Evolutionary conservation across 768 basidiomycete genomes (phyloP).

Genomic region (Boletus rufocinnamomeus): DNA sequence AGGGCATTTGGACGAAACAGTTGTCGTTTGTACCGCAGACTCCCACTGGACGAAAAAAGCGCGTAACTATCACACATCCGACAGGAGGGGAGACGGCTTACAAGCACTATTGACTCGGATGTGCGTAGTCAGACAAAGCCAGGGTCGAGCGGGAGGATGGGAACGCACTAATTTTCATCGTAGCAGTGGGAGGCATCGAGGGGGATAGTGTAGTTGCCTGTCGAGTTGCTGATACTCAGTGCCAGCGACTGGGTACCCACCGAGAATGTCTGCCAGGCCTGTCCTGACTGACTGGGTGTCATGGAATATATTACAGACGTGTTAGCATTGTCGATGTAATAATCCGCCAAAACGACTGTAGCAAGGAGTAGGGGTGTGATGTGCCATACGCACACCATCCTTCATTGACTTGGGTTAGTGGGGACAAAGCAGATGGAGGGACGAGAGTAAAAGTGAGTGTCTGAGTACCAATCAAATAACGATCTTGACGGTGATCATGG

Average conservation of each 20-base stretch:
- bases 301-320: constrained; percentile 22
- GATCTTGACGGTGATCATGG: not conserved
- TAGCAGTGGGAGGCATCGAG: constrained; percentile 26
- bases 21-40: constrained; percentile 15
- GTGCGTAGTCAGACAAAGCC: not conserved
- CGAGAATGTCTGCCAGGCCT: constrained; percentile 15
- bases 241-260: not conserved
- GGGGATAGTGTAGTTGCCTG: constrained; percentile 19
- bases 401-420: not conserved
- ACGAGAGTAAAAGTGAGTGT: not conserved
- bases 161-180: constrained; percentile 29
- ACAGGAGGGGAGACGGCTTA: constrained; percentile 7
- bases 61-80: not conserved
- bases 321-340: constrained; percentile 27
- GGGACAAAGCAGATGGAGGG: not conserved
- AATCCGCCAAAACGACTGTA: constrained; percentile 21
- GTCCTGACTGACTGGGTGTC: constrained; percentile 16
- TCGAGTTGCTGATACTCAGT: constrained; percentile 18
- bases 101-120: constrained; percentile 21
- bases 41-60: constrained; percentile 10
- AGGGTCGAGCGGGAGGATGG: not conserved
- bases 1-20: constrained; percentile 25
- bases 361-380: constrained; percentile 15
- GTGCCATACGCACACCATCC: constrained; percentile 10
- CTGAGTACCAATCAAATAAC: not conserved